phyloP scores from a whole-genome alignment of 1,139 yeast species.

The Nakaseomyces glabratus region DNA sequence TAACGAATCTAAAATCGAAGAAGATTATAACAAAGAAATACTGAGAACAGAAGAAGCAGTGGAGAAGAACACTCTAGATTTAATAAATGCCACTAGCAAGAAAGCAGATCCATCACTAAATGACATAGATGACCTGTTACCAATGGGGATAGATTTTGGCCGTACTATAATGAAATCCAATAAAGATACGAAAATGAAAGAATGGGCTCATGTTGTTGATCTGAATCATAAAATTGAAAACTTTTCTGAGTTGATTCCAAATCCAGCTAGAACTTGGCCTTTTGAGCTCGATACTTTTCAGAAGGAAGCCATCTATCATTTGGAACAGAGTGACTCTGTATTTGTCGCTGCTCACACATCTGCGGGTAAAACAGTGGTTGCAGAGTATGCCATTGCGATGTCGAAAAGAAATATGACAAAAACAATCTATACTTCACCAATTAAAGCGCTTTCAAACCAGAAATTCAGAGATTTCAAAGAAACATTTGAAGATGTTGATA shows the following conservation, averaged over 20 bases:
- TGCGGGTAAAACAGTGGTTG: conserved; percentile 89
- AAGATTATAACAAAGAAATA: conserved; percentile 23
- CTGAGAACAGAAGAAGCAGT: conserved; percentile 27
- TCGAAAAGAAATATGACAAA: conserved; percentile 84
- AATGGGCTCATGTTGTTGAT: conserved; percentile 96
- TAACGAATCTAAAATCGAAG: conserved; percentile 22
- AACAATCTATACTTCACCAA: conserved; percentile 88
- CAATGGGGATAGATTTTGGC: conserved; percentile 49
- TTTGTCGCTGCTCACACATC: conserved; percentile 97
- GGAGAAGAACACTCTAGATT: conserved; percentile 3
- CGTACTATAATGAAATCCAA: conserved; percentile 33
- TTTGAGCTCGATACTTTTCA: conserved; percentile 91
- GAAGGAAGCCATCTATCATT: conserved; percentile 91
- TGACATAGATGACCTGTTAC: conserved; percentile 71
- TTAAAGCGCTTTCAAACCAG: conserved; percentile 86
- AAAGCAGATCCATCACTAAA: conserved; percentile 13
- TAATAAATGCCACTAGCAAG: conserved; percentile 6
- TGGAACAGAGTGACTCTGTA: conserved; percentile 95
- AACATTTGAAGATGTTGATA: conserved; percentile 70
- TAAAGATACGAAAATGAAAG: conserved; percentile 38
- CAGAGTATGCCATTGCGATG: conserved; percentile 92
- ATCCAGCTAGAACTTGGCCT: conserved; percentile 90
- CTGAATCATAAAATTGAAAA: conserved; percentile 74
- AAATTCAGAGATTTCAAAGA: conserved; percentile 87
- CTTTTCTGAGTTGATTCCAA: conserved; percentile 80